Conservation (phyloP, 2,329 filamentous ascomycete genomes). For the Penicillium sp. region DNA sequence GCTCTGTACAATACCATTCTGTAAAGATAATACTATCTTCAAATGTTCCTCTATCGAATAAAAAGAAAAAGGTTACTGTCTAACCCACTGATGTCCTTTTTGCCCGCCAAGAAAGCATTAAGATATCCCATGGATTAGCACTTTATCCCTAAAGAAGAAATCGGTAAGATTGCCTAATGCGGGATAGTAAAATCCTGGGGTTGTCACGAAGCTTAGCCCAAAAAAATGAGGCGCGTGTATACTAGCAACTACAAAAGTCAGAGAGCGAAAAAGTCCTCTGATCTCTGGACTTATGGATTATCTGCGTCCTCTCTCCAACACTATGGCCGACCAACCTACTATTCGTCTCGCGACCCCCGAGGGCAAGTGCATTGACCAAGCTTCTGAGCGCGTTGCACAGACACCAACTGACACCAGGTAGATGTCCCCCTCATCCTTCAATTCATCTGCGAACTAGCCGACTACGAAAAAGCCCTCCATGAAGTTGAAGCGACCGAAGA, state of each 20-base stretch:
- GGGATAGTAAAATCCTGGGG: neutral
- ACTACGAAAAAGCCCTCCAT: constrained; percentile 76
- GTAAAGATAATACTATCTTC: neutral
- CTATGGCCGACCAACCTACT: constrained; percentile 35
- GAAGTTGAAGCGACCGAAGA: constrained; percentile 75
- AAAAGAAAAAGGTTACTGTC: neutral
- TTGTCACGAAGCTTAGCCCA: neutral
- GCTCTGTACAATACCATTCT: constrained; percentile 3
- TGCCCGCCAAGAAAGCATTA: neutral
- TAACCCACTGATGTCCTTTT: no score
- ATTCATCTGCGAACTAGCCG: constrained; percentile 80
- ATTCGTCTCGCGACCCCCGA: constrained; percentile 42
- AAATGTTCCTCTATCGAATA: neutral
- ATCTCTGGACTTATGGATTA: constrained; percentile 1
- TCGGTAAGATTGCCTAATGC: constrained; percentile 2
- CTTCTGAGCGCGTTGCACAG: neutral
- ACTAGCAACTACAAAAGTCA: neutral
- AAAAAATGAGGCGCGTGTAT: neutral
- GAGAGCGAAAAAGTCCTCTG: neutral
- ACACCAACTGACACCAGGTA: constrained; percentile 36
- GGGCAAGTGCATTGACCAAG: constrained; percentile 24
- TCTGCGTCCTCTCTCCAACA: constrained; percentile 5
- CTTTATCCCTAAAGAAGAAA: no score
- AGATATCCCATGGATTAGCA: neutral
- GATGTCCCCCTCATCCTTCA: constrained; percentile 78